phyloP scores from a whole-genome alignment of 2,329 filamentous ascomycete species.

The Sporothrix dimorphospora region DNA sequence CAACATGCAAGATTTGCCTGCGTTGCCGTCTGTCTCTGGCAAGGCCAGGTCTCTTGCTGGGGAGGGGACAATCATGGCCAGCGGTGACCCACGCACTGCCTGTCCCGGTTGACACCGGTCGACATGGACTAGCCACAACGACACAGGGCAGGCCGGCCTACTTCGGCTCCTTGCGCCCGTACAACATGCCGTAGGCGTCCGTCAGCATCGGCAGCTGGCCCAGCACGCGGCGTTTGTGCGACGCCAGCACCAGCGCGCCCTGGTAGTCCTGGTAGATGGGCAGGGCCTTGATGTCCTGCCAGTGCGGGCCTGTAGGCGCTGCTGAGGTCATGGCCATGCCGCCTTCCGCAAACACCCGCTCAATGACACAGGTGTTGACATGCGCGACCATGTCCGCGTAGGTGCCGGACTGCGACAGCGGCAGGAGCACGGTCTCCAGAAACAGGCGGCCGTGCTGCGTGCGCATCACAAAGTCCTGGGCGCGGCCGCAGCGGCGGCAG shows the following conservation, averaged over 20 bases:
- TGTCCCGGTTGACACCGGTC: background rate
- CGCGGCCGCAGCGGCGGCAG: background rate
- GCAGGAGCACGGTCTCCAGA: slow-evolving; percentile 31
- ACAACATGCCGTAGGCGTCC: slow-evolving; percentile 25
- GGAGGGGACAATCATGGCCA: too few relatives aligned
- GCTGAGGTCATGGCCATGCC: background rate
- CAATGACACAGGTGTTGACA: slow-evolving; percentile 29
- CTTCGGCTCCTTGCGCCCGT: background rate
- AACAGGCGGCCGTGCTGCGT: slow-evolving; percentile 31
- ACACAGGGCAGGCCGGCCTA: background rate
- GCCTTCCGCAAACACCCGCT: slow-evolving; percentile 27
- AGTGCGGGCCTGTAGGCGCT: background rate
- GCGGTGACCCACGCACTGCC: too few relatives aligned
- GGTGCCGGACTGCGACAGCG: slow-evolving; percentile 20
- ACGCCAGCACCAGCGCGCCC: slow-evolving; percentile 24
- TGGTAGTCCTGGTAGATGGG: slow-evolving; percentile 32
- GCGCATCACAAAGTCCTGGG: slow-evolving; percentile 30
- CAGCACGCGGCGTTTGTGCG: slow-evolving; percentile 24
- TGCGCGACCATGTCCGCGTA: slow-evolving; percentile 29
- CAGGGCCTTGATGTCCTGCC: slow-evolving; percentile 24
- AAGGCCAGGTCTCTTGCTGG: too few relatives aligned
- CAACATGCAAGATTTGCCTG: too few relatives aligned
- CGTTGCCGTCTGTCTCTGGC: too few relatives aligned
- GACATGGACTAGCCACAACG: background rate
- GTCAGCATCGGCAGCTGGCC: slow-evolving; percentile 9